Evolutionary conservation across 2,329 filamentous ascomycete species (phyloP).

Genomic region (Aspergillus amoenus): DNA sequence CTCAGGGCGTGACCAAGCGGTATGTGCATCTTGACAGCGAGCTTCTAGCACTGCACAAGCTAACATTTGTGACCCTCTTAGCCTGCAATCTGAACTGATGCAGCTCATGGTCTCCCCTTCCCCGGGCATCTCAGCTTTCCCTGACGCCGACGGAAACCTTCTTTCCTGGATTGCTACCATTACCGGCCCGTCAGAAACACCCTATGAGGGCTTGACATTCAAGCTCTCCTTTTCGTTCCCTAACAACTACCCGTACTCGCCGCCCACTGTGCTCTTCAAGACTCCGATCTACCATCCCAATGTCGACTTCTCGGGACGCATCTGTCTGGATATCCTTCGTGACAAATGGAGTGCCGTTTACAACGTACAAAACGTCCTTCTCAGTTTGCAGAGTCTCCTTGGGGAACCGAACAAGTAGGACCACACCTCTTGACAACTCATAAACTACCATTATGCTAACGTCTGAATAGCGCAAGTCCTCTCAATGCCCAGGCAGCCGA

Average conservation of each 20-base stretch:
- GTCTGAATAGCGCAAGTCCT: conserved; percentile 70
- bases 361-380: conserved; percentile 88
- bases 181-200: conserved; percentile 84
- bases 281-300: conserved; percentile 99
- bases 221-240: conserved; percentile 93
- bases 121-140: conserved; percentile 92
- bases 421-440: neutral
- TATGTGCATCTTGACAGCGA: conserved; percentile 32
- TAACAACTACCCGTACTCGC: conserved; percentile 85
- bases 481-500: conserved; percentile 95
- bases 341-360: conserved; percentile 99
- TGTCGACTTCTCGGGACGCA: conserved; percentile 93
- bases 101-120: conserved; percentile 95
- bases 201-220: conserved; percentile 82
- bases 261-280: conserved; percentile 92
- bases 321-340: conserved; percentile 97
- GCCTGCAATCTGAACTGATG: conserved; percentile 96
- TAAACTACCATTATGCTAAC: conserved; percentile 12
- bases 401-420: conserved; percentile 97
- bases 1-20: conserved; percentile 77
- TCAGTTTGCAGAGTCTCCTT: conserved; percentile 91
- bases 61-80: conserved; percentile 37
- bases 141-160: conserved; percentile 83
- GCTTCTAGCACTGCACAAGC: neutral
- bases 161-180: conserved; percentile 94